Base-by-base conservation (phyloP, 2,329 filamentous ascomycete genomes). In the Diplodia intermedia region DNA sequence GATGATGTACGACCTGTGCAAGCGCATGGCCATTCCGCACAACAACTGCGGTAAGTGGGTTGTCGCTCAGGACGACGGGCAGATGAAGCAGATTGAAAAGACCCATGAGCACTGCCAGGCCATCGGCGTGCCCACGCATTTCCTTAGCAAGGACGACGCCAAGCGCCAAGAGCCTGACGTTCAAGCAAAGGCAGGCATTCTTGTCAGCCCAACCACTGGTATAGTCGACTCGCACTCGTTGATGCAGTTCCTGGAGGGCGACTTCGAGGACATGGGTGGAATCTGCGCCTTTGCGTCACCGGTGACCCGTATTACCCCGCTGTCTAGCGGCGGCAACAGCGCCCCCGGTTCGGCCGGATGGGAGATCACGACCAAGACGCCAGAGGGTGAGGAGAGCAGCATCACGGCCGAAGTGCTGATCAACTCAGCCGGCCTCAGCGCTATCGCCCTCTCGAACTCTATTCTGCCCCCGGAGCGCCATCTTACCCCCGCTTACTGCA, bases 41-140 rank as follows among this genome's bases (percentile, higher is more conserved):
- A 85, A 85, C 66, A 90, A 90, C 76, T 91, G 89, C 29, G 93
- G 93, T 69, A 98, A 97, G 82, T 97, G 94, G 94, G 91, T 98
- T 74, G 91, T 98, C 1, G 94, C 94, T 0, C 95, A 98, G 82
- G 90, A 89, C 65, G 84, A 84, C 1, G 81, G 81, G 56, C 92
- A 98, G 82, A 85, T 87, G 76, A 84, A 82, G n/a, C 88, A 87
- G 2, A 54, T 86, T 86, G 79, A 89, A 71, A 82, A 83, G 53
- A 78, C 88, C 0, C 85, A 89, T 74, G 78, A 81, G 1, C 86
- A 87, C 69, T 83, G 86, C 2, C 79, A 81, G 53, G 75, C 76
- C 7, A 82, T 89, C 53, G 84, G 81, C 20, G 90, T 96, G 0
- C 92, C 93, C 0, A 90, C 90, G 43, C 83, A 88, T 8, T 95